Evolutionary conservation across 768 basidiomycete genomes (phyloP).

Genomic region (Krasilnikovozyma curviuscula): DNA sequence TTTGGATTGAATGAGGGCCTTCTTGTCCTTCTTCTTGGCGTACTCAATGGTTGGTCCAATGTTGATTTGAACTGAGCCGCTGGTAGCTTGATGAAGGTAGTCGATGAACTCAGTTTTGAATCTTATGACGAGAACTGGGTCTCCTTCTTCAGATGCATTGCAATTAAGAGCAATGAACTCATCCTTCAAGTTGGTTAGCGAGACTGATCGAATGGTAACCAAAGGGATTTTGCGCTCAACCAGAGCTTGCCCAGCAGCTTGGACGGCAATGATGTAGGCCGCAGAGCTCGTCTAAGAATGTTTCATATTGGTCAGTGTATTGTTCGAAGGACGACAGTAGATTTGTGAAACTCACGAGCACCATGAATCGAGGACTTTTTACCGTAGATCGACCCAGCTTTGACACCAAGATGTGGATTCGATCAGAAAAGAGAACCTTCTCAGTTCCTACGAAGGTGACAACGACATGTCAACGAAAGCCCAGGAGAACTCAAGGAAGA

Average conservation of each 20-base stretch:
- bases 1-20: conserved; percentile 60
- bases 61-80: conserved; percentile 49
- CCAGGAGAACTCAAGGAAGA: background rate
- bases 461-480: background rate
- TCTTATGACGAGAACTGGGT: conserved; percentile 70
- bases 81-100: conserved; percentile 60
- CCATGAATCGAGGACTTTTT: conserved; percentile 69
- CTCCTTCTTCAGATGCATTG: conserved; percentile 67
- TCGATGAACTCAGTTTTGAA: conserved; percentile 92
- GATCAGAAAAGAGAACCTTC: conserved; percentile 61
- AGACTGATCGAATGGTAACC: conserved; percentile 65
- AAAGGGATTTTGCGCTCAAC: conserved; percentile 79
- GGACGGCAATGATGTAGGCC: conserved; percentile 11
- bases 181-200: conserved; percentile 72
- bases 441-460: conserved; percentile 37
- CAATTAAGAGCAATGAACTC: conserved; percentile 49
- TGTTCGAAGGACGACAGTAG: background rate
- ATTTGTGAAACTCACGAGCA: conserved; percentile 46
- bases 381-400: conserved; percentile 74
- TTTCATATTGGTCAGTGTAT: background rate
- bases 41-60: conserved; percentile 66
- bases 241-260: conserved; percentile 33
- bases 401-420: conserved; percentile 62
- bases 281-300: conserved; percentile 6
- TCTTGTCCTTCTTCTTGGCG: conserved; percentile 93